A percentile compares a stretch with the other conserved stretches of the same genome.
Evolutionary conservation across 768 basidiomycete genomes (phyloP).

Genomic region (Boletellus ananiceps): DNA sequence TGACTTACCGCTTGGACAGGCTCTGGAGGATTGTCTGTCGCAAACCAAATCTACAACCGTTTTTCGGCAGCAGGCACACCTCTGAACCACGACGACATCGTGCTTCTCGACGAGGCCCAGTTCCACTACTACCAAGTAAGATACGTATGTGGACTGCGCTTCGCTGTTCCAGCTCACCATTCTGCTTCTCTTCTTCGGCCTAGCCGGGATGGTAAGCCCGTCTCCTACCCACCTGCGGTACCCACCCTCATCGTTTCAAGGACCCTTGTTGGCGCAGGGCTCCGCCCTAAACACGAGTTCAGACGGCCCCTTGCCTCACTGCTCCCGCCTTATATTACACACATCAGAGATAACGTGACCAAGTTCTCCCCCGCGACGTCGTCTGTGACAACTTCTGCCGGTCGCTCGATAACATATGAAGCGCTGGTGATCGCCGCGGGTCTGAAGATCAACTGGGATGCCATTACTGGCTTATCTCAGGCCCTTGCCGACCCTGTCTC

Average conservation of each 20-base stretch:
- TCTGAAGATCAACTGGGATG: constrained; percentile 79
- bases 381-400: constrained; percentile 65
- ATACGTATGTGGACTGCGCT: background rate
- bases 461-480: constrained; percentile 63
- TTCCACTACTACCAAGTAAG: constrained; percentile 59
- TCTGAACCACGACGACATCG: constrained; percentile 72
- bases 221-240: background rate
- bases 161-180: constrained; percentile 1
- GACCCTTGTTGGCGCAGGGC: constrained; percentile 91
- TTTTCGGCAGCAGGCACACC: constrained; percentile 68
- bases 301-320: constrained; percentile 62
- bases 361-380: constrained; percentile 74
- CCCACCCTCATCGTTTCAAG: constrained; percentile 35
- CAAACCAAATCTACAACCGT: constrained; percentile 82
- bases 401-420: constrained; percentile 74
- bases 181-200: background rate
- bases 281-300: constrained; percentile 66
- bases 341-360: constrained; percentile 65
- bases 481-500: constrained; percentile 75
- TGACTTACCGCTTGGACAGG: background rate
- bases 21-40: constrained; percentile 61
- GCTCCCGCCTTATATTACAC: constrained; percentile 69
- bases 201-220: constrained; percentile 82
- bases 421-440: constrained; percentile 86
- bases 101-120: constrained; percentile 76